A percentile compares a stretch with the other conserved stretches of the same genome.
Evolutionary conservation across 257 asterid genomes (phyloP).

Genomic region (Avicennia marina): DNA sequence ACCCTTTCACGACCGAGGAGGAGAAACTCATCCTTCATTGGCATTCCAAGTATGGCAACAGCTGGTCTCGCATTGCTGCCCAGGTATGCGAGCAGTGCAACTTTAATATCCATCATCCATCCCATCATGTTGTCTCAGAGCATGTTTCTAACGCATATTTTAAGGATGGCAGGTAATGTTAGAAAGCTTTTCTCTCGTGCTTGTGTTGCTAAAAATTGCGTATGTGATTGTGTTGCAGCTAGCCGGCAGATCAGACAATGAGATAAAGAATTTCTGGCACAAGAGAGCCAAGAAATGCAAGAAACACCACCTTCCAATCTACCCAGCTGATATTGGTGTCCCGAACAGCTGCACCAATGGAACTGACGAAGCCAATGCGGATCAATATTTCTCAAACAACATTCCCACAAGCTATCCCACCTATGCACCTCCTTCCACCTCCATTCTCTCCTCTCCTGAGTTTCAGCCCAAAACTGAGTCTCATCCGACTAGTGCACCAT

Average conservation of each 20-base stretch:
- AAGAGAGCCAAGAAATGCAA: slow-evolving; percentile 46
- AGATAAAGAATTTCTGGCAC: slow-evolving; percentile 66
- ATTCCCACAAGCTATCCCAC: slow-evolving; percentile 7
- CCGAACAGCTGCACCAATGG: not conserved
- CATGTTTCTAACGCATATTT: no score
- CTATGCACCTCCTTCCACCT: no score
- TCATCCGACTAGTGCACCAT: not conserved
- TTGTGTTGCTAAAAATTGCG: not conserved
- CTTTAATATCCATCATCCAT: not conserved
- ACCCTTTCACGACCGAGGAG: slow-evolving; percentile 37
- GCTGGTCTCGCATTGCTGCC: slow-evolving; percentile 60
- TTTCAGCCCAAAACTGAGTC: not conserved
- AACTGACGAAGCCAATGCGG: not conserved
- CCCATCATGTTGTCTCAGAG: no score
- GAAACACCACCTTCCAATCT: slow-evolving; percentile 33
- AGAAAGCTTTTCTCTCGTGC: not conserved
- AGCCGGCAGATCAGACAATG: slow-evolving; percentile 61
- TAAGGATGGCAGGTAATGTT: not conserved
- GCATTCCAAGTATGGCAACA: slow-evolving; percentile 48
- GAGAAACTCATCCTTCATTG: slow-evolving; percentile 35
- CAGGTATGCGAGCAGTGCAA: slow-evolving; percentile 20
- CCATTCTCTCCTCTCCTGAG: no score
- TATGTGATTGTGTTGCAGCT: slow-evolving; percentile 31
- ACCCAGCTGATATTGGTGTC: slow-evolving; percentile 10
- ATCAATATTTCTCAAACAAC: not conserved